These are phyloP conservation scores for Lithocarpus polystachyus DNA, from an alignment of 306 rosid genomes.

Conservation along the genomic window DNA sequence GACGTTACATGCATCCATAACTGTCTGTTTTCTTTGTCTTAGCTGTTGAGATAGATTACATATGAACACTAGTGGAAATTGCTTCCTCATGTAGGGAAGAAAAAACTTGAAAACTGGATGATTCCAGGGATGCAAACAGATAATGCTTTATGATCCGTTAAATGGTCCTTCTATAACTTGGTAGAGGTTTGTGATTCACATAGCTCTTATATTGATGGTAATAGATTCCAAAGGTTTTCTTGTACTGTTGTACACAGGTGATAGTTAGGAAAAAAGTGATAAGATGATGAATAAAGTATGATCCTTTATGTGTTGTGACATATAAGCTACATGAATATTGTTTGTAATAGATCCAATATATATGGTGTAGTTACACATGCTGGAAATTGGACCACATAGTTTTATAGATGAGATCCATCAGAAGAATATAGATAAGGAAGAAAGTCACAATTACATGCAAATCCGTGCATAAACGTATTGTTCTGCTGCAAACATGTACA, in stretches of 20 bases:
- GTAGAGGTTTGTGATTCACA: not conserved
- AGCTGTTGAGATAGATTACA: not conserved
- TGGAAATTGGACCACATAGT: not conserved
- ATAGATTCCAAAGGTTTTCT: not conserved
- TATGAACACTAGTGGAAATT: not conserved
- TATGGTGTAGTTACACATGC: not conserved
- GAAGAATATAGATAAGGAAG: slow-evolving; percentile 7
- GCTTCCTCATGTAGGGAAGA: not conserved
- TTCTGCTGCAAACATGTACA: not conserved
- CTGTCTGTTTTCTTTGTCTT: not conserved
- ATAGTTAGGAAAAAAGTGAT: not conserved
- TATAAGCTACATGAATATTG: slow-evolving; percentile 4
- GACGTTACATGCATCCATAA: not conserved
- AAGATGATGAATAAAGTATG: not conserved
- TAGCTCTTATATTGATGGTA: not conserved
- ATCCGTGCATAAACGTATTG: not conserved
- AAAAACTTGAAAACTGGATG: not conserved
- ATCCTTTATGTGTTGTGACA: slow-evolving; percentile 1
- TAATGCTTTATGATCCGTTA: not conserved
- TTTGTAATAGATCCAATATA: not conserved
- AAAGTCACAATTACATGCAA: not conserved
- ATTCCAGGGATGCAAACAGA: not conserved
- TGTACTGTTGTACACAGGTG: not conserved
- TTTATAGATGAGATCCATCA: not conserved
- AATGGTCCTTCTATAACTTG: not conserved